A percentile compares a stretch with the other conserved stretches of the same genome.
phyloP scores from a whole-genome alignment of 805 yeast species.

The Yamadazyma phyllophila region DNA sequence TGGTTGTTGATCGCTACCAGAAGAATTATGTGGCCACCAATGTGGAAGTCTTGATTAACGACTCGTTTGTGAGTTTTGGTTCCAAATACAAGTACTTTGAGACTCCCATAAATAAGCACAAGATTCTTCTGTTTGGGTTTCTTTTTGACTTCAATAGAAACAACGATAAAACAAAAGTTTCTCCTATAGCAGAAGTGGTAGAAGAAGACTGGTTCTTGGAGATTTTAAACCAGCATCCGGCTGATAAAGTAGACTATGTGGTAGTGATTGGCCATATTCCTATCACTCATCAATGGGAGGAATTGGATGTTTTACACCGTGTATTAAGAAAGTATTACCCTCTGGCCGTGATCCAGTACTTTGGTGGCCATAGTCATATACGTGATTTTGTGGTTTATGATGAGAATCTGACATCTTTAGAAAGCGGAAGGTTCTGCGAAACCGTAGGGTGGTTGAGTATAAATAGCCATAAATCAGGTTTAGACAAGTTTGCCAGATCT shows the following conservation, averaged over 20 bases:
- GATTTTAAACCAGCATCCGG: slow-evolving; percentile 28
- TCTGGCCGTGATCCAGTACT: slow-evolving; percentile 66
- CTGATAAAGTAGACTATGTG: slow-evolving; percentile 55
- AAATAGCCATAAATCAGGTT: slow-evolving; percentile 13
- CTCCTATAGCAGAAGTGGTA: slow-evolving; percentile 54
- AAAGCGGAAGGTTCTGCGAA: slow-evolving; percentile 91
- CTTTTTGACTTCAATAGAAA: slow-evolving; percentile 69
- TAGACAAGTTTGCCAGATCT: slow-evolving; percentile 45
- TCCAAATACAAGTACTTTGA: slow-evolving; percentile 59
- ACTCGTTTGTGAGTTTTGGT: slow-evolving; percentile 63
- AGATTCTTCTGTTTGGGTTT: slow-evolving; percentile 72
- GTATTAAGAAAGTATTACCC: slow-evolving; percentile 61
- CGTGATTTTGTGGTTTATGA: slow-evolving; percentile 79
- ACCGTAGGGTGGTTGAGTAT: slow-evolving; percentile 83
- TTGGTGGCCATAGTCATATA: slow-evolving; percentile 94
- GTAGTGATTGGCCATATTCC: slow-evolving; percentile 83
- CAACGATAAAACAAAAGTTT: slow-evolving; percentile 62
- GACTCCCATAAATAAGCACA: slow-evolving; percentile 51
- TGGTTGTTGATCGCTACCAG: slow-evolving; percentile 56
- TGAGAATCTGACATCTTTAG: slow-evolving; percentile 67
- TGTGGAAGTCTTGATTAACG: slow-evolving; percentile 54
- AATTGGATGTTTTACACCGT: slow-evolving; percentile 46
- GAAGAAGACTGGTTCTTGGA: slow-evolving; percentile 65
- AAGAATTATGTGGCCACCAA: slow-evolving; percentile 70
- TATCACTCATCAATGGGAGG: slow-evolving; percentile 49